Evolutionary conservation across 2,329 filamentous ascomycete genomes (phyloP).

Genomic region (Neophaeococcomyces mojaviensis): DNA sequence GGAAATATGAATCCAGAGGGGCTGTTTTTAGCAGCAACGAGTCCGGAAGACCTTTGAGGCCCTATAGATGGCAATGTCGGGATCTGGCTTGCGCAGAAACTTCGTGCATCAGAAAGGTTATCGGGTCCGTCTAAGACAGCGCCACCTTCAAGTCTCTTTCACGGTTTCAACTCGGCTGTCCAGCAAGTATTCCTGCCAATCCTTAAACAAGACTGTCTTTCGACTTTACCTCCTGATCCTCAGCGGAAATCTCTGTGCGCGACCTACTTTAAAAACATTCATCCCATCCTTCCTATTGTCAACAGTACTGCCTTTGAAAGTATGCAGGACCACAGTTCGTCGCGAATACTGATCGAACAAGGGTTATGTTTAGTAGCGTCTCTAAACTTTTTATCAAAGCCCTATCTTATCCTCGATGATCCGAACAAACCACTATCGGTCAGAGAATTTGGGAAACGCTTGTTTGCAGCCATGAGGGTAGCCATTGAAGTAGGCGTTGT

Average conservation of each 20-base stretch:
- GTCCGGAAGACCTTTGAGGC: constrained; percentile 31
- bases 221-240: constrained; percentile 36
- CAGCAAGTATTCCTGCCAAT: neutral
- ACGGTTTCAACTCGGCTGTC: neutral
- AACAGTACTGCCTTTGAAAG: constrained; percentile 25
- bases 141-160: constrained; percentile 23
- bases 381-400: constrained; percentile 40
- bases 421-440: constrained; percentile 14
- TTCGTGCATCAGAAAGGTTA: too few relatives aligned
- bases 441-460: constrained; percentile 20
- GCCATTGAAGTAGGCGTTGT: constrained; percentile 50
- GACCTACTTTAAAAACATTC: constrained; percentile 46
- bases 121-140: constrained; percentile 43
- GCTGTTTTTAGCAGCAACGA: constrained; percentile 51
- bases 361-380: constrained; percentile 50
- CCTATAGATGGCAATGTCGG: too few relatives aligned
- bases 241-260: constrained; percentile 42
- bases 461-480: constrained; percentile 44
- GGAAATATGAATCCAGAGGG: constrained; percentile 55
- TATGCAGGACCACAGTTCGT: constrained; percentile 23
- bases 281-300: constrained; percentile 50
- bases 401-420: constrained; percentile 33
- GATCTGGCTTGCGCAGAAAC: too few relatives aligned
- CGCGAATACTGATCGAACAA: constrained; percentile 44
- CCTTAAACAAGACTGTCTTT: constrained; percentile 8